Base-by-base conservation (phyloP, 2,329 filamentous ascomycete species). In the Byssochlamys sp. region DNA sequence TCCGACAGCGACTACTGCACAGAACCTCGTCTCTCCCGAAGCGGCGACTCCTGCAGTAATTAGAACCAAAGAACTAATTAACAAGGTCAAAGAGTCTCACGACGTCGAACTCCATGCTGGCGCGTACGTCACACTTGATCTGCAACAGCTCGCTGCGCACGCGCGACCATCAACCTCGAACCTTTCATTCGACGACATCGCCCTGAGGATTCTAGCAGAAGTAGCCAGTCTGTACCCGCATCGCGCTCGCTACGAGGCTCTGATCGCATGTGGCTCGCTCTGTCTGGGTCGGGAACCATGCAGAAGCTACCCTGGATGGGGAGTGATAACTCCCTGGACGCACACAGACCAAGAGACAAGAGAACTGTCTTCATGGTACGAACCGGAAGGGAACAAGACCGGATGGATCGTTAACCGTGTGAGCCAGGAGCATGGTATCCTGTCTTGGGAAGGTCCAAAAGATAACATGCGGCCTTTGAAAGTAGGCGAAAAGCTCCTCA, bases 71-170 rank as follows among this genome's bases (percentile, higher is more conserved):
- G 50, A 52, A 9, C 24, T 52, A 6, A 52, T 52, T 25, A 55
- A 57, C 28, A 58, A 55, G 28, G 57, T 60, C 31, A 62, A 60
- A 35, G 55, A 58, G 14, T 58, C 56, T 5, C 59, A 78, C 57
- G 69, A 67, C 1, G 76, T 90, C 33, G 87, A 90, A 68, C 76
- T 90, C 4, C 88, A 91, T 67, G 87, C 87, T 0, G 88, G 87
- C 50, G 86, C 89, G 1, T 91, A 91, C 67, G 83, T 87, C 0
- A 79, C 84, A 2, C 81, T 91, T 5, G 89, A 92, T 69, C 75
- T 91, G 63, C 89, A 92, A 70, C 89, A 92, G 71, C 78, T 91
- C 3, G 84, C 88, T 1, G 88, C 88, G 1, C 83, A 86, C 65
- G 84, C 87, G 12, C 73, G 81, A 1, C 62, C 62, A 11, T 72